These are phyloP conservation scores for Fusarium sp. DNA, from an alignment of 2,329 filamentous ascomycete genomes.

Conservation along the genomic window DNA sequence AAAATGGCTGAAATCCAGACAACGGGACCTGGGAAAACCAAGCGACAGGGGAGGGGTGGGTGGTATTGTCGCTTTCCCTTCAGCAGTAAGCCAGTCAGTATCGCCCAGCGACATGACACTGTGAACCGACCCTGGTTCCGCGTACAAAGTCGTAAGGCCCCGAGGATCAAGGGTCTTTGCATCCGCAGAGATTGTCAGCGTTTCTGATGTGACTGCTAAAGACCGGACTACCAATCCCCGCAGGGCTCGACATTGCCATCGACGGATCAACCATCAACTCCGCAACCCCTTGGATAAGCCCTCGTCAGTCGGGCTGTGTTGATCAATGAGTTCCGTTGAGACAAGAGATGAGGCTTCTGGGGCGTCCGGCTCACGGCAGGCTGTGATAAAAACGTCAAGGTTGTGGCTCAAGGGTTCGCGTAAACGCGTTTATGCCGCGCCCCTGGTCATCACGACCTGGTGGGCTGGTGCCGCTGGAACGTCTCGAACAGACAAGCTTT, in stretches of 20 bases:
- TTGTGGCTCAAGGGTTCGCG: not conserved
- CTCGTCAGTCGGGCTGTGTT: not conserved
- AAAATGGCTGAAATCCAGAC: constrained; percentile 3
- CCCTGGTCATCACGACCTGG: not conserved
- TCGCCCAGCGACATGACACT: not conserved
- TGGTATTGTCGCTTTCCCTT: not conserved
- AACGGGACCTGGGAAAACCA: constrained; percentile 1
- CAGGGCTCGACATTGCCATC: constrained; percentile 13
- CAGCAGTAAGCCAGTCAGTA: not conserved
- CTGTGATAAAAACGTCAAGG: not conserved
- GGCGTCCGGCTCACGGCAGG: constrained; percentile 1
- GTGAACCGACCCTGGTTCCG: constrained; percentile 3
- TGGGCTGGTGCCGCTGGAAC: constrained; percentile 4
- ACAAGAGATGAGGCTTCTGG: constrained; percentile 4
- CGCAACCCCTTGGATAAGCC: not conserved
- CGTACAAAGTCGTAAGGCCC: not conserved
- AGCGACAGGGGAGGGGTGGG: not conserved
- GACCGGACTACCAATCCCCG: not conserved
- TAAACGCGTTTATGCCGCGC: constrained; percentile 1
- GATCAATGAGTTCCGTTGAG: not conserved
- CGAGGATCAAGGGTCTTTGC: constrained; percentile 1
- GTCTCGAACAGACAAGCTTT: constrained; percentile 34
- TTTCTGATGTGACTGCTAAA: not conserved
- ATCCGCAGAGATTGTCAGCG: not conserved
- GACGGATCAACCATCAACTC: constrained; percentile 7